Conservation (phyloP, 768 basidiomycete species). For the Imleria badia region DNA sequence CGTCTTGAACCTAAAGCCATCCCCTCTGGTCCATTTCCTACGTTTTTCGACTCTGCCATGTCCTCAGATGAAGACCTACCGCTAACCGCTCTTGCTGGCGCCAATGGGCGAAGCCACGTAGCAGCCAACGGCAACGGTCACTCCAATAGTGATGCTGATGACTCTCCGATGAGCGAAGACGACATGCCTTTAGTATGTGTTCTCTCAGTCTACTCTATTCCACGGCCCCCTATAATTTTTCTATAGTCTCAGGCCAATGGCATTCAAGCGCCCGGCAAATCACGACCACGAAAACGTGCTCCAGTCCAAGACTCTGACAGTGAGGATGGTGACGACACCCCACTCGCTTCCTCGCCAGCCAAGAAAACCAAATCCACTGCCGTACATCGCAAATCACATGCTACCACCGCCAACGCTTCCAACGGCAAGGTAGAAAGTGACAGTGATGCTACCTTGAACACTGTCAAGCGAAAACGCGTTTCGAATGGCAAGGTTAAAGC, state of each 20-base stretch:
- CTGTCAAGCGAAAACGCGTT: slow-evolving; percentile 44
- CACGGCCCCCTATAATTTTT: slow-evolving; percentile 28
- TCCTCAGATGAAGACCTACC: slow-evolving; percentile 61
- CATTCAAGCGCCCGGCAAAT: slow-evolving; percentile 38
- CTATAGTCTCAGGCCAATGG: slow-evolving; percentile 55
- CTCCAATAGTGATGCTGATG: slow-evolving; percentile 37
- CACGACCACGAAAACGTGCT: slow-evolving; percentile 52
- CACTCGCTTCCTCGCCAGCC: slow-evolving; percentile 69
- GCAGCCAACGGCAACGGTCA: slow-evolving; percentile 46
- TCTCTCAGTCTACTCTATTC: neutral
- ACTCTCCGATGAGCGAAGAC: slow-evolving; percentile 63
- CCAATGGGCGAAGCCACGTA: slow-evolving; percentile 43
- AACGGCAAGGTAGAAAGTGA: slow-evolving; percentile 43
- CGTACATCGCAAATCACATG: slow-evolving; percentile 40
- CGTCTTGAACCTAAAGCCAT: neutral
- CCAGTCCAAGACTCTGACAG: slow-evolving; percentile 53
- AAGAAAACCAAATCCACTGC: slow-evolving; percentile 46
- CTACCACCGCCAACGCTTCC: slow-evolving; percentile 32
- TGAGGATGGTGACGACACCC: slow-evolving; percentile 66
- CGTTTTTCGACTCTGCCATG: slow-evolving; percentile 40
- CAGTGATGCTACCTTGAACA: slow-evolving; percentile 43
- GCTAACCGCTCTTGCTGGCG: slow-evolving; percentile 39
- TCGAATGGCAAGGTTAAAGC: slow-evolving; percentile 49
- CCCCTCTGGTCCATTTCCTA: slow-evolving; percentile 6
- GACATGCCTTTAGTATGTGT: slow-evolving; percentile 68